Evolutionary conservation across 495 filamentous ascomycete genomes (phyloP).

Genomic region (Annulohypoxylon nitens): DNA sequence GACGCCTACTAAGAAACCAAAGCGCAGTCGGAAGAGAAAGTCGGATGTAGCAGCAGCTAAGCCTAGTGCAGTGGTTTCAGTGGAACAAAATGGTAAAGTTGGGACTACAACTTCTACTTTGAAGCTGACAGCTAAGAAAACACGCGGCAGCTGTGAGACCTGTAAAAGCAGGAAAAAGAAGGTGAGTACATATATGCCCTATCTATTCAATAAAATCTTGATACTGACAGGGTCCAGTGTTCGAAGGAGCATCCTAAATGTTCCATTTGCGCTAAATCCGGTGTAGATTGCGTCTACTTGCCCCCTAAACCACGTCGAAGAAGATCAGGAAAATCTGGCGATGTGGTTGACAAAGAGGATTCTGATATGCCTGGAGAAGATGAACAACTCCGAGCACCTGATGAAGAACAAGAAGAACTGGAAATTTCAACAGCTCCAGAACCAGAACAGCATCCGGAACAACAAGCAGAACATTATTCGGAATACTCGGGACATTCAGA

Average conservation of each 20-base stretch:
- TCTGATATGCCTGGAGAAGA: constrained; percentile 34
- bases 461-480: not conserved
- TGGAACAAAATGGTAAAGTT: constrained; percentile 41
- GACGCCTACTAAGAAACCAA: constrained; percentile 38
- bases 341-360: constrained; percentile 35
- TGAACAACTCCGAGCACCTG: constrained; percentile 17
- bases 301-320: constrained; percentile 47
- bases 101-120: constrained; percentile 46
- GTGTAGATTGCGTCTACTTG: constrained; percentile 53
- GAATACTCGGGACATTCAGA: not conserved
- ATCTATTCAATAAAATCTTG: not conserved
- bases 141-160: constrained; percentile 55
- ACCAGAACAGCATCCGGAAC: constrained; percentile 8
- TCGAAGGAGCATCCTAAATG: constrained; percentile 58
- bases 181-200: constrained; percentile 38
- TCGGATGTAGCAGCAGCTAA: constrained; percentile 30
- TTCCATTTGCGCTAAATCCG: constrained; percentile 50
- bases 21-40: constrained; percentile 50
- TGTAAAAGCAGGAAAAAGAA: constrained; percentile 52
- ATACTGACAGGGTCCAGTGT: constrained; percentile 51
- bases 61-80: constrained; percentile 33
- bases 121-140: constrained; percentile 41
- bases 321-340: constrained; percentile 35
- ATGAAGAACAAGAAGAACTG: constrained; percentile 4
- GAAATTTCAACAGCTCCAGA: constrained; percentile 13